Percentiles rank a stretch among this genome's conserved stretches.
These are phyloP conservation scores for Didymella lethalis DNA, from an alignment of 2,329 filamentous ascomycete species.

Conservation along the genomic window DNA sequence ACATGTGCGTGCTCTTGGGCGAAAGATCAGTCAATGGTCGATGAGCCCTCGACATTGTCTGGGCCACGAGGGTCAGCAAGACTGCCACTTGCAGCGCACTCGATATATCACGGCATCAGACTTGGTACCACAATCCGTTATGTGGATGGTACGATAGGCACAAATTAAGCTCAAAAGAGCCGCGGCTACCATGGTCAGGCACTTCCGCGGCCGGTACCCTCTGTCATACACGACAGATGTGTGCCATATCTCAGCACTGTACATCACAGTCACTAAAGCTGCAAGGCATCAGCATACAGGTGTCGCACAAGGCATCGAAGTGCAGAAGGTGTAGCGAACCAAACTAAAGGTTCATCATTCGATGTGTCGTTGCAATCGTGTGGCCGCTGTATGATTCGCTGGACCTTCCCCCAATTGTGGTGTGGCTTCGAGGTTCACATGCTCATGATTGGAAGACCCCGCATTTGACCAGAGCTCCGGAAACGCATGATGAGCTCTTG, in stretches of 20 bases:
- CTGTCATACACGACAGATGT: slow-evolving; percentile 17
- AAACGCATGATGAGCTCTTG: slow-evolving; percentile 4
- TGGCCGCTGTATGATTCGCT: slow-evolving; percentile 30
- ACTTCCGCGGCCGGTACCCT: slow-evolving; percentile 36
- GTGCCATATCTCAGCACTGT: slow-evolving; percentile 9
- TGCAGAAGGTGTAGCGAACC: slow-evolving; percentile 17
- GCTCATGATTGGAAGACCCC: slow-evolving; percentile 32
- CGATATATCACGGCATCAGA: slow-evolving; percentile 4
- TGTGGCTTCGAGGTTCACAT: slow-evolving; percentile 37
- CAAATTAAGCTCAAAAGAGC: slow-evolving; percentile 6
- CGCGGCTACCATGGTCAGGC: slow-evolving; percentile 8
- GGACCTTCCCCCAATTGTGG: slow-evolving; percentile 21
- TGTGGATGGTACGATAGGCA: slow-evolving; percentile 10
- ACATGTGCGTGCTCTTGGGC: background rate
- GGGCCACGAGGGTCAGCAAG: background rate
- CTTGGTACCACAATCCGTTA: slow-evolving; percentile 4
- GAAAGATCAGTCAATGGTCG: background rate
- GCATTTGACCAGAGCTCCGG: slow-evolving; percentile 26
- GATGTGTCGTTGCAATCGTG: slow-evolving; percentile 27
- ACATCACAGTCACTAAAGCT: slow-evolving; percentile 7
- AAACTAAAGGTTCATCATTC: slow-evolving; percentile 5
- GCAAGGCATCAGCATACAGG: slow-evolving; percentile 8
- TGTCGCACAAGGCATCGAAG: slow-evolving; percentile 11
- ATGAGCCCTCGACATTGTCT: background rate
- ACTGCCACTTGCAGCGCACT: slow-evolving; percentile 11